Percentiles rank a stretch among this genome's conserved stretches.
Evolutionary conservation across 805 yeast species (phyloP).

Genomic region (Yamadazyma scolyti): DNA sequence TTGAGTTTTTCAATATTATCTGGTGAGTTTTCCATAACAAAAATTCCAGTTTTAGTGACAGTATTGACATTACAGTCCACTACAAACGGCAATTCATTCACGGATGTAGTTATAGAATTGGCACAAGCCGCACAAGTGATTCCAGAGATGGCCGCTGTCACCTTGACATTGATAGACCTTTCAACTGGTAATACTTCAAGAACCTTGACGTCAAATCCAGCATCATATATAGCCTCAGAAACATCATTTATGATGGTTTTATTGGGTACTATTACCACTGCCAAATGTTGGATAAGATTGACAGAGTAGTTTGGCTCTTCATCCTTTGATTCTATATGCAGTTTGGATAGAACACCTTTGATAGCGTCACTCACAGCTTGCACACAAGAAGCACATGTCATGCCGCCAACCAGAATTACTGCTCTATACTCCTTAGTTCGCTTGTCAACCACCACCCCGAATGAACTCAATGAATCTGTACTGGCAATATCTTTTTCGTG

Average conservation of each 20-base stretch:
- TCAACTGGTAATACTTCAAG: slow-evolving; percentile 59
- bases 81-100: slow-evolving; percentile 47
- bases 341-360: slow-evolving; percentile 12
- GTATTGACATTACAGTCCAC: slow-evolving; percentile 51
- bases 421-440: slow-evolving; percentile 38
- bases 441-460: slow-evolving; percentile 24
- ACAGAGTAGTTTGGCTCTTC: slow-evolving; percentile 41
- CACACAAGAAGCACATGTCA: slow-evolving; percentile 41
- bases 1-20: slow-evolving; percentile 38
- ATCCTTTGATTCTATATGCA: slow-evolving; percentile 6
- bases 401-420: slow-evolving; percentile 47
- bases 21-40: slow-evolving; percentile 46
- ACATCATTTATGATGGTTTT: slow-evolving; percentile 41
- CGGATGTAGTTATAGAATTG: slow-evolving; percentile 48
- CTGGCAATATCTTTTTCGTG: slow-evolving; percentile 9
- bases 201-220: slow-evolving; percentile 45
- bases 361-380: slow-evolving; percentile 27
- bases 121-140: slow-evolving; percentile 75
- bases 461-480: slow-evolving; percentile 12
- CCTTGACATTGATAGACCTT: slow-evolving; percentile 44
- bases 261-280: slow-evolving; percentile 50
- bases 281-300: slow-evolving; percentile 50
- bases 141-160: slow-evolving; percentile 65
- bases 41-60: slow-evolving; percentile 61
- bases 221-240: slow-evolving; percentile 21